phyloP scores from a whole-genome alignment of 2,329 filamentous ascomycete species.

The Leptodontidium sp. region DNA sequence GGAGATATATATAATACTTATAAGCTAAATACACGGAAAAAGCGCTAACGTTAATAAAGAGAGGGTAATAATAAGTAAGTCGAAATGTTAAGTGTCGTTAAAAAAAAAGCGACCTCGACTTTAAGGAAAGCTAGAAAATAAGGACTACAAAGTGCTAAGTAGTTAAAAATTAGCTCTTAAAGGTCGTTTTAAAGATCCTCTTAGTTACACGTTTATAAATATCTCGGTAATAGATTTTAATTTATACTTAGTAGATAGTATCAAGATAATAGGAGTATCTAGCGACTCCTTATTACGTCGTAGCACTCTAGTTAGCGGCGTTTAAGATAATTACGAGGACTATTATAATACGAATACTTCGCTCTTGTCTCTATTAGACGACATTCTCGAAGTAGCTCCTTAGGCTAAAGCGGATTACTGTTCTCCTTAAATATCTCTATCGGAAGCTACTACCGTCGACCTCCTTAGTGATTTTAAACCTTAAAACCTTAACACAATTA shows the following conservation, averaged over 20 bases:
- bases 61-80: constrained; percentile 25
- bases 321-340: constrained; percentile 27
- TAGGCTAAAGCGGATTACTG: constrained; percentile 9
- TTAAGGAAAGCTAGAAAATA: constrained; percentile 26
- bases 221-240: constrained; percentile 31
- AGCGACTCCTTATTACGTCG: constrained; percentile 20
- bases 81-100: constrained; percentile 21
- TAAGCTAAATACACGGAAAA: constrained; percentile 26
- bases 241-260: no score
- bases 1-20: constrained; percentile 29
- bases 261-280: constrained; percentile 24
- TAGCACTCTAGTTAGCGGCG: constrained; percentile 5
- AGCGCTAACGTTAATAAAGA: constrained; percentile 22
- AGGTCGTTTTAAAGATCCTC: constrained; percentile 21
- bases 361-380: constrained; percentile 28
- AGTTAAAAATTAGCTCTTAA: constrained; percentile 25
- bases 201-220: constrained; percentile 26
- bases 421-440: constrained; percentile 8
- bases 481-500: constrained; percentile 27
- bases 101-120: constrained; percentile 25
- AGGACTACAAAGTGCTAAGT: constrained; percentile 21
- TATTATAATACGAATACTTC: constrained; percentile 30
- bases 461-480: constrained; percentile 28
- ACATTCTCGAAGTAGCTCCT: constrained; percentile 29
- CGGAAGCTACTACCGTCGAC: constrained; percentile 26